phyloP scores from a whole-genome alignment of 495 filamentous ascomycete species.

The Penicillium turbatum region DNA sequence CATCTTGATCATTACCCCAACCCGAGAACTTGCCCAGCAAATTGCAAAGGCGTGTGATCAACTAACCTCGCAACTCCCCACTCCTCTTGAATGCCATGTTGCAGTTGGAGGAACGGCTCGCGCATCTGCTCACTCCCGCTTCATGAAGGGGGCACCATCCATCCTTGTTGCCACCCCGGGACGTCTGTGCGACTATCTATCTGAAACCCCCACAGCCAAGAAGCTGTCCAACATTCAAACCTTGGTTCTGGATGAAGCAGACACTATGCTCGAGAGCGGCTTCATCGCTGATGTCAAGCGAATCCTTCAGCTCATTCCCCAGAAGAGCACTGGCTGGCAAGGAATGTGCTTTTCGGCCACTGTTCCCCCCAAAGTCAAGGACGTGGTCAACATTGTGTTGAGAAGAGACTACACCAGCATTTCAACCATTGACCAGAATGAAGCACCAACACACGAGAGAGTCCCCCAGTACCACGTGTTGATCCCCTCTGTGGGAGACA shows the following conservation, averaged over 20 bases:
- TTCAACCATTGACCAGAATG: constrained; percentile 58
- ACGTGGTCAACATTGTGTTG: constrained; percentile 56
- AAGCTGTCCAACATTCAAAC: constrained; percentile 52
- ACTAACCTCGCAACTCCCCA: constrained; percentile 41
- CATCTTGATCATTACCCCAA: constrained; percentile 61
- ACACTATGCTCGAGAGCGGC: constrained; percentile 60
- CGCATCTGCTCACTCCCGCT: constrained; percentile 40
- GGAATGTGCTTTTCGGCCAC: constrained; percentile 72
- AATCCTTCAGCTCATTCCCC: constrained; percentile 54
- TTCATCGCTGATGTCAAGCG: constrained; percentile 55
- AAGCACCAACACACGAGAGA: constrained; percentile 55
- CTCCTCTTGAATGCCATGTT: constrained; percentile 45
- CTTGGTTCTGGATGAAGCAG: constrained; percentile 63
- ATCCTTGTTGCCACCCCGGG: constrained; percentile 62
- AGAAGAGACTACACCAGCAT: constrained; percentile 53
- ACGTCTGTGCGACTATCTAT: constrained; percentile 58
- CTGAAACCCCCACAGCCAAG: constrained; percentile 36
- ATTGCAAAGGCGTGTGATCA: constrained; percentile 57
- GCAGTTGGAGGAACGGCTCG: constrained; percentile 52
- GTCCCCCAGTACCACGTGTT: constrained; percentile 57
- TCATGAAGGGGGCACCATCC: constrained; percentile 46
- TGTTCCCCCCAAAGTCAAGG: constrained; percentile 57
- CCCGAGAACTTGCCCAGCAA: constrained; percentile 62
- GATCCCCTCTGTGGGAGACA: constrained; percentile 50
- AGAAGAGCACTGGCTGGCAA: constrained; percentile 56